Percentiles rank a stretch among this genome's conserved stretches.
Conservation (phyloP, 1,139 yeast genomes). For the Suhomyces yuchorum region DNA sequence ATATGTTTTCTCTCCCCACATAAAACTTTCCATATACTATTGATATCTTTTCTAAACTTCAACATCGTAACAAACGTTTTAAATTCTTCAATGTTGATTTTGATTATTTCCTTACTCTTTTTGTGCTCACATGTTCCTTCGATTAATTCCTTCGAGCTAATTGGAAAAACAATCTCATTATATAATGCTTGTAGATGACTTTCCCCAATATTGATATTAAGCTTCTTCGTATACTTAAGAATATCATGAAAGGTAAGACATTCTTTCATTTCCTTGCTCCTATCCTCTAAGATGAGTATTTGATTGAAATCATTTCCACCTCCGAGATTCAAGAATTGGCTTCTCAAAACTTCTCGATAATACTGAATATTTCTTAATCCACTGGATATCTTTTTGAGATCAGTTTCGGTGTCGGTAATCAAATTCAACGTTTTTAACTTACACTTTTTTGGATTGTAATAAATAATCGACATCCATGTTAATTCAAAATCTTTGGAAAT, state of each 20-base stretch:
- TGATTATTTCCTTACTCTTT: background rate
- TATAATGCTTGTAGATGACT: slow-evolving; percentile 41
- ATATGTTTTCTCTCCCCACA: slow-evolving; percentile 36
- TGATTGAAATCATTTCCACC: background rate
- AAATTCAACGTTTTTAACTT: slow-evolving; percentile 65
- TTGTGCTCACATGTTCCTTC: background rate
- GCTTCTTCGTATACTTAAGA: slow-evolving; percentile 59
- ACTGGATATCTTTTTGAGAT: slow-evolving; percentile 56
- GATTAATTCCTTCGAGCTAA: background rate
- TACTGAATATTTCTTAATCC: slow-evolving; percentile 57
- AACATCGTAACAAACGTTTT: slow-evolving; percentile 63
- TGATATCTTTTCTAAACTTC: slow-evolving; percentile 39
- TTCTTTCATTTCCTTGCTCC: slow-evolving; percentile 31
- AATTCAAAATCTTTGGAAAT: slow-evolving; percentile 65
- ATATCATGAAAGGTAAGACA: slow-evolving; percentile 69
- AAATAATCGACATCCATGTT: slow-evolving; percentile 81
- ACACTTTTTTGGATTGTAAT: slow-evolving; percentile 60
- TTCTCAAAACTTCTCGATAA: slow-evolving; percentile 37
- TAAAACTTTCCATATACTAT: slow-evolving; percentile 28
- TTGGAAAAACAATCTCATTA: slow-evolving; percentile 42
- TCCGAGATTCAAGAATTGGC: slow-evolving; percentile 30
- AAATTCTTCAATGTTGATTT: slow-evolving; percentile 68
- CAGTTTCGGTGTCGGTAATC: slow-evolving; percentile 66
- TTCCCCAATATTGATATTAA: slow-evolving; percentile 61
- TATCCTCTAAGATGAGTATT: slow-evolving; percentile 29